Conservation (phyloP, 225 moss, liverwort and hornwort species). For the Physcomitrellopsis africana region DNA sequence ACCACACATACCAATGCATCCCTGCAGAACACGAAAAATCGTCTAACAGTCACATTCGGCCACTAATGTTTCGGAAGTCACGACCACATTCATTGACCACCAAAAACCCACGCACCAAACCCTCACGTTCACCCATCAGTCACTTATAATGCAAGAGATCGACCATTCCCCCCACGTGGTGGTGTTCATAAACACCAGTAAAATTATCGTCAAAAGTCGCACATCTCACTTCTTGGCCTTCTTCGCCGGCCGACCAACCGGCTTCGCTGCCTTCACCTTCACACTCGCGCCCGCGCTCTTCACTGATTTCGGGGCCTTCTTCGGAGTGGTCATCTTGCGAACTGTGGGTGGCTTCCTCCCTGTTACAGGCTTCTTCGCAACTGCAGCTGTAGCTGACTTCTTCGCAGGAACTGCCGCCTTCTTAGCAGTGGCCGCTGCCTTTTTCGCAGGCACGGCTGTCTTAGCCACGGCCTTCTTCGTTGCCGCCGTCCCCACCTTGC, state of each 20-base stretch:
- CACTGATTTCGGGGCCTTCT: conserved; percentile 60
- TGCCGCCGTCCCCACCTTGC: conserved; percentile 40
- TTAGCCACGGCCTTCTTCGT: conserved; percentile 48
- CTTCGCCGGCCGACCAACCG: conserved; percentile 57
- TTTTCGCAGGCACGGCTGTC: conserved; percentile 31
- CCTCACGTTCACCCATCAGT: too few relatives aligned
- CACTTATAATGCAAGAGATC: not conserved
- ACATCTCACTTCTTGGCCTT: conserved; percentile 73
- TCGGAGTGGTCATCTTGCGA: conserved; percentile 68
- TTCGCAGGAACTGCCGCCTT: conserved; percentile 39
- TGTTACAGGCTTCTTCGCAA: conserved; percentile 42
- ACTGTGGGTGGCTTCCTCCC: conserved; percentile 60
- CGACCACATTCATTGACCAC: too few relatives aligned
- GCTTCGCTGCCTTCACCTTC: conserved; percentile 50
- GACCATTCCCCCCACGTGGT: conserved; percentile 24
- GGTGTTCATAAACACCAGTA: conserved; percentile 44
- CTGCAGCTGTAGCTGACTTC: conserved; percentile 25
- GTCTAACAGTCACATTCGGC: too few relatives aligned
- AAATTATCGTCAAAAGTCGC: not conserved
- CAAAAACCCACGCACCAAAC: too few relatives aligned
- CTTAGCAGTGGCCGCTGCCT: conserved; percentile 28
- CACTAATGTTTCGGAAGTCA: too few relatives aligned
- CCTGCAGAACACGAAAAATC: too few relatives aligned
- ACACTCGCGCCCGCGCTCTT: conserved; percentile 53
- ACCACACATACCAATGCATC: too few relatives aligned